Conservation (phyloP, 305 asterid species). For the Fraxinus baroniana region DNA sequence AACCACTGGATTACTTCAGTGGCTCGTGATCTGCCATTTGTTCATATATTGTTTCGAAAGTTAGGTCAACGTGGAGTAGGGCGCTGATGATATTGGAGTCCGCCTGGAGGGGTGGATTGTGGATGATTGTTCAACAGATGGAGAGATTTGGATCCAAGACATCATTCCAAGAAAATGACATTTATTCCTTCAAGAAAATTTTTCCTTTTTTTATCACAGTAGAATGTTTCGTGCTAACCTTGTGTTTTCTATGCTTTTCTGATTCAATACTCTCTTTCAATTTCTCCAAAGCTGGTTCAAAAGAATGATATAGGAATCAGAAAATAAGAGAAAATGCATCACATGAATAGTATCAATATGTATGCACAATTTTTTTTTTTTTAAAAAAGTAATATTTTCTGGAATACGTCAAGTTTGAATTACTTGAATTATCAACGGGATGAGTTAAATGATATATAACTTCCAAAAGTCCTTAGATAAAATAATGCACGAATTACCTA, state of each 20-base stretch:
- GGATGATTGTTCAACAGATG: not conserved
- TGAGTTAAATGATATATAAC: not conserved
- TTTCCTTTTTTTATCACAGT: conserved; percentile 20
- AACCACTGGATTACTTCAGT: not conserved
- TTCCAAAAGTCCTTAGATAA: not conserved
- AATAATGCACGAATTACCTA: conserved; percentile 39
- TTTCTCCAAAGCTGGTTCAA: conserved; percentile 64
- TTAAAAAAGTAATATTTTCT: not conserved
- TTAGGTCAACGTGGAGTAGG: conserved; percentile 13
- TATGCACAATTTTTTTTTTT: not conserved
- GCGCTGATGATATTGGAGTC: conserved; percentile 28
- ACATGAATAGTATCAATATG: not conserved
- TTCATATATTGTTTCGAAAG: conserved; percentile 30
- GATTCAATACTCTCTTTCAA: conserved; percentile 61
- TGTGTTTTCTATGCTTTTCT: conserved; percentile 48
- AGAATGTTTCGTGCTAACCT: conserved; percentile 23
- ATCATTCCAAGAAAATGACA: not conserved
- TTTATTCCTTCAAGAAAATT: conserved; percentile 25
- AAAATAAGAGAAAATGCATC: not conserved
- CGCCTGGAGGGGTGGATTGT: not conserved
- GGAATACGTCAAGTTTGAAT: not conserved
- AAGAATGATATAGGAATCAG: conserved; percentile 17
- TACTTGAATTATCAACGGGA: not conserved
- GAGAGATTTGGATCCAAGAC: not conserved
- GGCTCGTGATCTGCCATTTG: conserved; percentile 4